These are phyloP conservation scores for Fagopyrum homotropicum DNA, from an alignment of 148 eudicot genomes.

Conservation along the genomic window DNA sequence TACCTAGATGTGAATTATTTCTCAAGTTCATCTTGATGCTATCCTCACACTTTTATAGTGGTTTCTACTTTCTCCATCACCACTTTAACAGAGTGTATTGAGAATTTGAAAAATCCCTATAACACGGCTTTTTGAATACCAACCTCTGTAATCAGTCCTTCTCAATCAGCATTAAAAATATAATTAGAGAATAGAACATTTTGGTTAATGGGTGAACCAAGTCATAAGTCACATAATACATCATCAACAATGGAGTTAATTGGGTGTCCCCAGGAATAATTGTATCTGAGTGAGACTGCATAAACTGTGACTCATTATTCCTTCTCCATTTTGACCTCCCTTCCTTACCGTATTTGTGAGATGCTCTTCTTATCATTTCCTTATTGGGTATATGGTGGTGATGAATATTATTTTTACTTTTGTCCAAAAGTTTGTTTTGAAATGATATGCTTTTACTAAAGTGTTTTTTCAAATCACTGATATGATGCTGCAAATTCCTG, in stretches of 20 bases:
- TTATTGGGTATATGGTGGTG: neutral
- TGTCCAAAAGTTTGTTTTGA: neutral
- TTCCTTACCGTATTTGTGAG: neutral
- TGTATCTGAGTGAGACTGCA: constrained; percentile 1
- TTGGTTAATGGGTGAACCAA: neutral
- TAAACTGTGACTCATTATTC: neutral
- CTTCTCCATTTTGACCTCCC: neutral
- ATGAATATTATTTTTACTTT: neutral
- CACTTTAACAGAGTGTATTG: neutral
- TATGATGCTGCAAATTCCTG: neutral
- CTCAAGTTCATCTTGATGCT: neutral
- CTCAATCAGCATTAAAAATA: neutral
- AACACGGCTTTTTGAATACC: neutral
- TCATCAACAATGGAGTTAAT: neutral
- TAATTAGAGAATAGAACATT: constrained; percentile 3
- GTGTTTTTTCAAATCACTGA: neutral
- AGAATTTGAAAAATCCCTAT: neutral
- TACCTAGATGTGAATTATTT: neutral
- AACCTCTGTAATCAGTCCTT: neutral
- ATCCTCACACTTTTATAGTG: neutral
- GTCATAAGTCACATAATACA: neutral
- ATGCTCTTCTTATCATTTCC: constrained; percentile 4
- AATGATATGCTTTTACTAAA: neutral
- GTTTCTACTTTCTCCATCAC: neutral
- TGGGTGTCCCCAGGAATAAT: neutral